Percentiles rank a stretch among this genome's conserved stretches.
phyloP scores from a whole-genome alignment of 1,284 basidiomycete genomes.

The Papiliotrema fonsecae region DNA sequence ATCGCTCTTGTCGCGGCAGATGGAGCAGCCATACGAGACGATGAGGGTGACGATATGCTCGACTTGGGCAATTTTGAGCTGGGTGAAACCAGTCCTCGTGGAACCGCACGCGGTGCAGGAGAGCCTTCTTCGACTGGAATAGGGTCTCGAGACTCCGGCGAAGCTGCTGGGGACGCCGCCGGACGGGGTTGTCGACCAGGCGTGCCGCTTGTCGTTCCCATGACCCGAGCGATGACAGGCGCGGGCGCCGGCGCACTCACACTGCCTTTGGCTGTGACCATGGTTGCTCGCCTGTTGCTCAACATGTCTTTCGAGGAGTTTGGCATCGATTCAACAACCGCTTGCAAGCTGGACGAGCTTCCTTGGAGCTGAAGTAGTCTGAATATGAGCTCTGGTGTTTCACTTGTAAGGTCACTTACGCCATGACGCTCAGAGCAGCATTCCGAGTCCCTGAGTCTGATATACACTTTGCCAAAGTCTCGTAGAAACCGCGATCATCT shows the following conservation, averaged over 20 bases:
- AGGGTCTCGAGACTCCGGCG: background rate
- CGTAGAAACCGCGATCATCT: conserved; percentile 41
- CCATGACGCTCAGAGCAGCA: conserved; percentile 44
- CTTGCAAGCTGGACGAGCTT: conserved; percentile 31
- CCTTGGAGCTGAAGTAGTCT: conserved; percentile 43
- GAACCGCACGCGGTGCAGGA: conserved; percentile 4
- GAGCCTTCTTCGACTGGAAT: conserved; percentile 11
- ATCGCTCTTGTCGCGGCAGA: background rate
- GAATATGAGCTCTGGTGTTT: conserved; percentile 5
- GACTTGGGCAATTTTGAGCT: conserved; percentile 4
- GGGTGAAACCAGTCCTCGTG: conserved; percentile 5
- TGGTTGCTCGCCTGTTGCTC: conserved; percentile 39
- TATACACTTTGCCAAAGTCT: conserved; percentile 58
- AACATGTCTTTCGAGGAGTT: conserved; percentile 42
- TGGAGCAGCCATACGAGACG: conserved; percentile 1
- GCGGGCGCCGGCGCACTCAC: conserved; percentile 13
- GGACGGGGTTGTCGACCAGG: background rate
- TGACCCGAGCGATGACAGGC: background rate
- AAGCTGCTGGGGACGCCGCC: background rate
- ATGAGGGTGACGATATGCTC: background rate
- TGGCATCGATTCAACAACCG: conserved; percentile 35
- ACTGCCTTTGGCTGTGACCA: conserved; percentile 29
- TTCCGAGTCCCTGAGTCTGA: conserved; percentile 42
- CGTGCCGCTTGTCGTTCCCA: background rate
- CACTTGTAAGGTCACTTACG: conserved; percentile 26